Conservation (phyloP, 805 yeast genomes). For the Saccharomyces eubayanus region DNA sequence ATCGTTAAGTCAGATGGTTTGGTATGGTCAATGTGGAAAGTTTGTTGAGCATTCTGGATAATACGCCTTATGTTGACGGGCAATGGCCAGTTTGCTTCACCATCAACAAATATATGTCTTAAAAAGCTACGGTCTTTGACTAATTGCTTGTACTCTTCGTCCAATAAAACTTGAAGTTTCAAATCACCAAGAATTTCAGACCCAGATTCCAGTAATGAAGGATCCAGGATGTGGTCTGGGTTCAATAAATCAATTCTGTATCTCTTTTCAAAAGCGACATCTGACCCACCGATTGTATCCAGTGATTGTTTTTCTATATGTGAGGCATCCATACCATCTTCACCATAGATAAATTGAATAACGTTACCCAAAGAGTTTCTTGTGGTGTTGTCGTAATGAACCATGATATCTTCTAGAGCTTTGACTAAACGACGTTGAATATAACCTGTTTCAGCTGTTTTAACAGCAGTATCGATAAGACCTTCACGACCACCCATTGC, state of each 20-base stretch:
- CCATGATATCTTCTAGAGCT: conserved; percentile 95
- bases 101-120: conserved; percentile 81
- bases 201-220: conserved; percentile 77
- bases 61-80: conserved; percentile 97
- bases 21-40: conserved; percentile 85
- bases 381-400: conserved; percentile 95
- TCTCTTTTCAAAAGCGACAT: conserved; percentile 68
- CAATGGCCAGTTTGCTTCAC: conserved; percentile 95
- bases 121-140: conserved; percentile 67
- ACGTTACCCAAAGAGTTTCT: conserved; percentile 96
- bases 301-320: conserved; percentile 94
- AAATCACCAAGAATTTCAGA: conserved; percentile 86
- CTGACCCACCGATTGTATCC: conserved; percentile 92
- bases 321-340: conserved; percentile 97
- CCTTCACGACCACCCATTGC: conserved; percentile 99
- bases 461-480: conserved; percentile 97
- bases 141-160: conserved; percentile 76
- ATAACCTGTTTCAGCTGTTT: conserved; percentile 98
- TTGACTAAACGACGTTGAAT: conserved; percentile 96
- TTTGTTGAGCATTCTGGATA: conserved; percentile 93
- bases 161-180: conserved; percentile 69
- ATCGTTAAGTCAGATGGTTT: conserved; percentile 86
- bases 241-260: conserved; percentile 84
- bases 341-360: conserved; percentile 95
- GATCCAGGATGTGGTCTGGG: conserved; percentile 51